phyloP scores from a whole-genome alignment of 2,329 filamentous ascomycete species.

The Fusarium chaquense region DNA sequence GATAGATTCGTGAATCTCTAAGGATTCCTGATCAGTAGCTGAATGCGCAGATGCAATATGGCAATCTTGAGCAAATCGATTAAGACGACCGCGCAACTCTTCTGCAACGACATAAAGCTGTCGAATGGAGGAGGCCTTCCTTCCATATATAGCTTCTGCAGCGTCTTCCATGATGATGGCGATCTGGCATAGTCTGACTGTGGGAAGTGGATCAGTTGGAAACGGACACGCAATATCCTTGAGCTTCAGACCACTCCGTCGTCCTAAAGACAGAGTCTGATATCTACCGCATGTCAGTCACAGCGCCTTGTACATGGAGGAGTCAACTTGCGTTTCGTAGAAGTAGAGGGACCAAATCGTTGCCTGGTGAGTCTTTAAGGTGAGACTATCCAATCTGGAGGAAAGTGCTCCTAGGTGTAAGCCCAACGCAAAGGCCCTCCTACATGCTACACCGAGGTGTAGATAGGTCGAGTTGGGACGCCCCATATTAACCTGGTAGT shows the following conservation, averaged over 20 bases:
- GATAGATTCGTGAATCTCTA: background rate
- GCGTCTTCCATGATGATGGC: background rate
- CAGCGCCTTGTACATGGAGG: background rate
- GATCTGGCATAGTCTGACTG: background rate
- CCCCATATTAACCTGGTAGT: background rate
- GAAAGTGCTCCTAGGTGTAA: background rate
- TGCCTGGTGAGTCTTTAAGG: background rate
- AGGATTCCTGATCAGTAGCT: background rate
- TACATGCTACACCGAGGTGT: background rate
- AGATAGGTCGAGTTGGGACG: background rate
- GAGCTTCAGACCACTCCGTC: background rate
- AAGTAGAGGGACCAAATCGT: conserved; percentile 1
- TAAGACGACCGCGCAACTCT: background rate
- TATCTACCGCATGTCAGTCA: background rate
- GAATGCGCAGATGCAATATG: background rate
- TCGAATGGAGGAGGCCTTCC: background rate
- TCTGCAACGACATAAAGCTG: background rate
- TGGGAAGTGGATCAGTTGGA: background rate
- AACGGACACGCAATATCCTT: background rate
- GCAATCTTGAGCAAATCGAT: background rate
- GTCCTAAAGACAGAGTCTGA: background rate
- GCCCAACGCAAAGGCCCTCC: background rate
- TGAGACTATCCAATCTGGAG: background rate
- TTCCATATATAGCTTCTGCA: background rate
- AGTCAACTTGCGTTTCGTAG: background rate